Evolutionary conservation across 2,329 filamentous ascomycete genomes (phyloP), one percentile per base, ranked within the genome.

Genomic region (Leptodontidium sp.): DNA sequence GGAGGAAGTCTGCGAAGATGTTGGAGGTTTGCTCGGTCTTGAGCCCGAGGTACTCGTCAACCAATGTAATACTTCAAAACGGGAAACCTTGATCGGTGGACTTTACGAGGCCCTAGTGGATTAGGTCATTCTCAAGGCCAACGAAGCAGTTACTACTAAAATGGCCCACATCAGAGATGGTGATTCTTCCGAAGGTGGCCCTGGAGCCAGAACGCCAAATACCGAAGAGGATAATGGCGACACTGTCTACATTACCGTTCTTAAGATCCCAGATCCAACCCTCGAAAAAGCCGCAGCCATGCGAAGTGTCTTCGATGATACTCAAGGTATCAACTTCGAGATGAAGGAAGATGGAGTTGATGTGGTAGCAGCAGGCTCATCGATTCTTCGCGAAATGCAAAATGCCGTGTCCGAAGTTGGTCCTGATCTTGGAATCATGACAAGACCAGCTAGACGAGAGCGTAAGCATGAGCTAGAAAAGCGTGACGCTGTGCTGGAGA

Each of bases 281-380:
- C 84, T 99, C 0, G 94, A 92, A 68, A 98, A 96, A 80, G 96
- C 95, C 0, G 81, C 97, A n/a, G 89, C 93, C 14, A 89, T 99
- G 82, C 92, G 93, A 49, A 93, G 93, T 15, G 88, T 98, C 45
- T 99, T 99, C 75, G 95, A 99, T 74, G 96, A 98, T 75, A 88
- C 85, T n/a, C 84, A 91, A 24, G 96, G 96, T 63, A 98, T 99
- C 82, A 98, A 98, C 75, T 87, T 91, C 0, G 96, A 99, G 82
- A 98, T 99, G 94, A 97, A 95, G 77, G 91, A 95, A 71, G 96
- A 99, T 74, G 96, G 96, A 11, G 87, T 99, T 0, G 87, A 92
- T n/a, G 86, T 97, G 1, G 82, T 86, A 0, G 75, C 90, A 0
- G 89, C 89, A 1, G 92, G 92, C n/a, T 91, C 90, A 67, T 97